phyloP scores from a whole-genome alignment of 2,329 filamentous ascomycete species.

The Periconia macrospinosa region DNA sequence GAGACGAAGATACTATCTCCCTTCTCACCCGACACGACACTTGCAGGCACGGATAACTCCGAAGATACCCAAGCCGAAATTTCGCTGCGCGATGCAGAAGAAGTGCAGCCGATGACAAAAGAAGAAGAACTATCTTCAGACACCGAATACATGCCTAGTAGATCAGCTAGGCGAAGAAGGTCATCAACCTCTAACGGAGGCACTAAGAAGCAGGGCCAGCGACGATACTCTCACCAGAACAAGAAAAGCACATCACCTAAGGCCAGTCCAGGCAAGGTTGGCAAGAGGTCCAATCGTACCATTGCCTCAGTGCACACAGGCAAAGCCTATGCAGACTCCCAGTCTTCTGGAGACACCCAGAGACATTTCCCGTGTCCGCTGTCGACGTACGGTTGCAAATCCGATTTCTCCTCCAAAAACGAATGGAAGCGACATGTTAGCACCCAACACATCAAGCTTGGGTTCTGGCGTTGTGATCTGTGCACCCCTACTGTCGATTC shows the following conservation, averaged over 20 bases:
- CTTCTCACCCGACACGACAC: slow-evolving; percentile 19
- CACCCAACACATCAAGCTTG: slow-evolving; percentile 75
- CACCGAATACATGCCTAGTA: slow-evolving; percentile 38
- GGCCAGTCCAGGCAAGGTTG: slow-evolving; percentile 12
- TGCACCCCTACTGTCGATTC: slow-evolving; percentile 49
- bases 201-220: slow-evolving; percentile 15
- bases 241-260: slow-evolving; percentile 24
- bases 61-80: slow-evolving; percentile 30
- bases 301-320: slow-evolving; percentile 11
- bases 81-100: slow-evolving; percentile 39
- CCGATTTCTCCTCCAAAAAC: slow-evolving; percentile 79
- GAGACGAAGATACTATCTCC: slow-evolving; percentile 26
- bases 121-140: slow-evolving; percentile 33
- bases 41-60: slow-evolving; percentile 18
- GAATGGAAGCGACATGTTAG: slow-evolving; percentile 92
- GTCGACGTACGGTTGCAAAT: slow-evolving; percentile 71
- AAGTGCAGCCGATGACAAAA: slow-evolving; percentile 35
- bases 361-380: slow-evolving; percentile 78
- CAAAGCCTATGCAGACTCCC: slow-evolving; percentile 11
- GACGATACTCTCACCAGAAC: slow-evolving; percentile 17
- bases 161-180: slow-evolving; percentile 25
- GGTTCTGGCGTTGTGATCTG: slow-evolving; percentile 75
- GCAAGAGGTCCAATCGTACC: slow-evolving; percentile 21
- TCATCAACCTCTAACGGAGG: slow-evolving; percentile 28
- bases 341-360: slow-evolving; percentile 15